Percentiles rank a stretch among this genome's conserved stretches.
phyloP scores from a whole-genome alignment of 1,139 yeast genomes.

The Dujonia santamariae region DNA sequence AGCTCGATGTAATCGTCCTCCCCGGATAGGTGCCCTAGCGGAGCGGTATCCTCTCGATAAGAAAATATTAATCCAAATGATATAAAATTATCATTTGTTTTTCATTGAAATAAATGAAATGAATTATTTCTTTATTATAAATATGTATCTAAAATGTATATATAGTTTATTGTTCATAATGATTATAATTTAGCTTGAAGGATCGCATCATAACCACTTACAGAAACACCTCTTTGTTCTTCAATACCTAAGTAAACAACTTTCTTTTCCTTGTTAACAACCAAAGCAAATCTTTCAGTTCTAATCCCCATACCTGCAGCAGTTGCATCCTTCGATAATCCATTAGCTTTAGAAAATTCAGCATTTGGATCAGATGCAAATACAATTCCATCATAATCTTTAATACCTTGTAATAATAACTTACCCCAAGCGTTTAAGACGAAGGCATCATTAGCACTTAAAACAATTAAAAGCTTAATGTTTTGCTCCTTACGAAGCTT shows the following conservation, averaged over 20 bases:
- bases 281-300: slow-evolving; percentile 19
- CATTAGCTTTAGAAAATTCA: slow-evolving; percentile 18
- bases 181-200: slow-evolving; percentile 10
- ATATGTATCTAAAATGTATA: background rate
- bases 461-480: slow-evolving; percentile 19
- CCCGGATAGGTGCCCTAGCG: no score
- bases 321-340: slow-evolving; percentile 21
- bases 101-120: background rate
- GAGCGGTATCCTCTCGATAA: no score
- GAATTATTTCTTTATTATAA: no score
- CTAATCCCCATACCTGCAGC: slow-evolving; percentile 19
- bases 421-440: slow-evolving; percentile 32
- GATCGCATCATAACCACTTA: slow-evolving; percentile 18
- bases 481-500: slow-evolving; percentile 18
- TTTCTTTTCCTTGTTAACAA: slow-evolving; percentile 14
- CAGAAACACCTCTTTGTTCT: slow-evolving; percentile 55
- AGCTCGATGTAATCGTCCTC: no score
- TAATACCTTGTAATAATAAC: slow-evolving; percentile 17
- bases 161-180: background rate
- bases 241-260: slow-evolving; percentile 27
- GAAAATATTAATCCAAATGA: no score
- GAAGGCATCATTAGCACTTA: slow-evolving; percentile 29
- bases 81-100: background rate
- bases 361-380: slow-evolving; percentile 28
- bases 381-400: slow-evolving; percentile 17